Percentiles rank a stretch among this genome's conserved stretches.
Conservation (phyloP, 257 asterid genomes). For the Thymus mandschuricus region DNA sequence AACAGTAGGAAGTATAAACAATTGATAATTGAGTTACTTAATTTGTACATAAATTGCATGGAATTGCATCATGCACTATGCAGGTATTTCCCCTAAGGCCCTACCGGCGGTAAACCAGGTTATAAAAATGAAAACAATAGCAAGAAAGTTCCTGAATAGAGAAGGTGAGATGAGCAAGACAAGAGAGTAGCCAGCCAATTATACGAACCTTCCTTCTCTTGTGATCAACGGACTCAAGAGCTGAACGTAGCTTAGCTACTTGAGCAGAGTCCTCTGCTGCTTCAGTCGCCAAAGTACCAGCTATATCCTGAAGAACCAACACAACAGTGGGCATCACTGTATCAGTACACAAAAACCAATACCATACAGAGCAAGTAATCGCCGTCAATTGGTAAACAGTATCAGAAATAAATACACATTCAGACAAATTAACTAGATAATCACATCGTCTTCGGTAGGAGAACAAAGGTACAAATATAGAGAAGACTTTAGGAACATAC, state of each 20-base stretch:
- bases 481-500: conserved; percentile 38
- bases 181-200: conserved; percentile 7
- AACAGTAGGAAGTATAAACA: conserved; percentile 24
- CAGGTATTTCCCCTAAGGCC: background rate
- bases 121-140: background rate
- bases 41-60: conserved; percentile 2
- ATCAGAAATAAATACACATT: background rate
- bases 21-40: background rate
- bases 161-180: conserved; percentile 15
- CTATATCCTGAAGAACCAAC: conserved; percentile 73
- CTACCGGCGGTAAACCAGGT: background rate
- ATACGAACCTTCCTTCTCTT: conserved; percentile 89
- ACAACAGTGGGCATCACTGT: conserved; percentile 26
- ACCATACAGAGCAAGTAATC: conserved; percentile 9
- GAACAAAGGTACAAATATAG: conserved; percentile 17
- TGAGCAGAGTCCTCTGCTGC: conserved; percentile 89
- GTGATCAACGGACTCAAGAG: conserved; percentile 97
- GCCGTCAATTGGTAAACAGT: conserved; percentile 15
- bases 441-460: background rate
- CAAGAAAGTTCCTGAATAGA: background rate
- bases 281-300: conserved; percentile 97
- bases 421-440: conserved; percentile 7
- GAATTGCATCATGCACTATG: conserved; percentile 22
- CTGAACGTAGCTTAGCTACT: conserved; percentile 95
- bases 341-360: conserved; percentile 1